Evolutionary conservation across 1,284 basidiomycete species (phyloP).

Genomic region (Boletus semigastroideus): DNA sequence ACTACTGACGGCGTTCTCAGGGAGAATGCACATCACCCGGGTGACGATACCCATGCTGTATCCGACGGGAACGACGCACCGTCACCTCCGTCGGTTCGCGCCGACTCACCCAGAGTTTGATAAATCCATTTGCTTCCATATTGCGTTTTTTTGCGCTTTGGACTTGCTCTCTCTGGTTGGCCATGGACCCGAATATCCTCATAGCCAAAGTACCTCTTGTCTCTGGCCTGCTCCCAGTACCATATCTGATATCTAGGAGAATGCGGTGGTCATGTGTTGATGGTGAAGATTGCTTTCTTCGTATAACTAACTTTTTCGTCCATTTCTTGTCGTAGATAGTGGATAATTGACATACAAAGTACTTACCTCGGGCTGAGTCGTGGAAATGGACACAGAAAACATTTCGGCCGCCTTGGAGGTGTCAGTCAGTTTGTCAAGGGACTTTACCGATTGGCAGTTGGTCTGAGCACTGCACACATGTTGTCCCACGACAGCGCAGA

Average conservation of each 20-base stretch:
- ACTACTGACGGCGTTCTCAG: not conserved
- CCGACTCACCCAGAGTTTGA: slow-evolving; percentile 8
- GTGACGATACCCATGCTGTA: not conserved
- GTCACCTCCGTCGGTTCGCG: not conserved
- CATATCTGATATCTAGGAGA: not conserved
- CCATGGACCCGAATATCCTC: not conserved
- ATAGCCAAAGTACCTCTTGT: not conserved
- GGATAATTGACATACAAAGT: not conserved
- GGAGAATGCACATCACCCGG: not conserved
- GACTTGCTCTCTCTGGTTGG: not conserved
- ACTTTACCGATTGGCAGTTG: not conserved
- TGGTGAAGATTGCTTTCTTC: not conserved
- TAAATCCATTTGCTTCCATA: not conserved
- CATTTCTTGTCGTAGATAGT: not conserved
- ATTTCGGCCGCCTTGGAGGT: too few species aligned
- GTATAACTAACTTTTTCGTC: not conserved
- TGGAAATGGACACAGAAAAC: too few species aligned
- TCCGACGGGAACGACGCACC: not conserved
- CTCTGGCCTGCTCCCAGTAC: not conserved
- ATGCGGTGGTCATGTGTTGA: not conserved
- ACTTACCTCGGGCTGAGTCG: too few species aligned
- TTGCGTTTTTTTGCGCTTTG: not conserved
- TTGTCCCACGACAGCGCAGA: slow-evolving; percentile 6
- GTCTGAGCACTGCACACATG: not conserved
- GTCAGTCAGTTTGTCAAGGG: not conserved